These are phyloP conservation scores for Monosporozyma aerobia DNA, from an alignment of 805 yeast species.

Conservation along the genomic window DNA sequence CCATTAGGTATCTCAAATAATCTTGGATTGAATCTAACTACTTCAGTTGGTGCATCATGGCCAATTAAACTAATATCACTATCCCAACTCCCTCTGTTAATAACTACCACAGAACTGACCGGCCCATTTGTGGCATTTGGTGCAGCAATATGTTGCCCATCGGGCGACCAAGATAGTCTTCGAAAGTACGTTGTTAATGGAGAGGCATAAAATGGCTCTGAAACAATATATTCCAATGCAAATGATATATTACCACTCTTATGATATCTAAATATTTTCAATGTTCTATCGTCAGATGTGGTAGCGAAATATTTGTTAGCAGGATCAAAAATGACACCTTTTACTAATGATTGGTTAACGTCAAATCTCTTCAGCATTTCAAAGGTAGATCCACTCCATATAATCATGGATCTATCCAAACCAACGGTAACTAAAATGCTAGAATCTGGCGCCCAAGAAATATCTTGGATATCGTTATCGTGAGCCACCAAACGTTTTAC, in stretches of 20 bases:
- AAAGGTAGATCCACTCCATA: conserved; percentile 91
- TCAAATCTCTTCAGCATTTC: conserved; percentile 78
- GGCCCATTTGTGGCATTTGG: conserved; percentile 85
- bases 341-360: conserved; percentile 89
- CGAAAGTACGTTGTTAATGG: conserved; percentile 89
- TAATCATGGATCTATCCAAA: conserved; percentile 80
- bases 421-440: conserved; percentile 89
- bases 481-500: conserved; percentile 89
- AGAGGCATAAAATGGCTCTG: conserved; percentile 78
- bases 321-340: conserved; percentile 96
- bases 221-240: conserved; percentile 72
- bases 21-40: conserved; percentile 64
- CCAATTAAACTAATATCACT: conserved; percentile 67
- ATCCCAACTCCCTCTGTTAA: conserved; percentile 74
- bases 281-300: conserved; percentile 89
- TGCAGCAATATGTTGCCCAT: conserved; percentile 77
- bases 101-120: conserved; percentile 61
- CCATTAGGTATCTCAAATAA: conserved; percentile 35
- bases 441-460: conserved; percentile 97
- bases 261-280: conserved; percentile 79
- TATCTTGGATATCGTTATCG: conserved; percentile 94
- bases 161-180: conserved; percentile 84
- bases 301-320: conserved; percentile 97
- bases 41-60: conserved; percentile 81
- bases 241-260: conserved; percentile 67